phyloP scores from a whole-genome alignment of 352 stramenopile species.

The Globisporangium sylvaticum region DNA sequence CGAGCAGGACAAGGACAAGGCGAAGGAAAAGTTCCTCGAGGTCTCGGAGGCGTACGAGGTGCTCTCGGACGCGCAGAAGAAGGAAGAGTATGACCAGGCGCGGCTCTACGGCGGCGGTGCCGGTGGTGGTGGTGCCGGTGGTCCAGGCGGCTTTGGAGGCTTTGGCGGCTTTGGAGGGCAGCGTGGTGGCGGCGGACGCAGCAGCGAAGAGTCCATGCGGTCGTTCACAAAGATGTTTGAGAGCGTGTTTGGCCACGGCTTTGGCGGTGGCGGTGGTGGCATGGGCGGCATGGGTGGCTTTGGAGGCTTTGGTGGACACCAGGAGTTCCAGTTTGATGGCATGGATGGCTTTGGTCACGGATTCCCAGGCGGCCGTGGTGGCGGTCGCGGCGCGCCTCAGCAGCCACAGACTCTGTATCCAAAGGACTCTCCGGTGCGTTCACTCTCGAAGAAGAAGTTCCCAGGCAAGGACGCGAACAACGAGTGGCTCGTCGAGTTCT shows the following conservation, averaged over 20 bases:
- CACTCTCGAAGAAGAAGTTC: conserved; percentile 73
- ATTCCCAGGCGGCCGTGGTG: conserved; percentile 15
- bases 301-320: conserved; percentile 33
- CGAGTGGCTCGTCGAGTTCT: conserved; percentile 85
- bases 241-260: conserved; percentile 75
- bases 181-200: conserved; percentile 21
- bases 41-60: conserved; percentile 92
- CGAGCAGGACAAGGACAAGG: conserved; percentile 71
- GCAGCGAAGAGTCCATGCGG: conserved; percentile 55
- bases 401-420: conserved; percentile 48
- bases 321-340: conserved; percentile 75
- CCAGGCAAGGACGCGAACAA: conserved; percentile 61
- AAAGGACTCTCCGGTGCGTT: conserved; percentile 53
- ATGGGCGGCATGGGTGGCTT: conserved; percentile 27
- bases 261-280: conserved; percentile 27
- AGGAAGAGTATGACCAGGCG: conserved; percentile 87
- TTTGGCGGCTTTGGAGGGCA: conserved; percentile 15
- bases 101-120: conserved; percentile 31
- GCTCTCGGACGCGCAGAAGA: conserved; percentile 87
- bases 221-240: conserved; percentile 89
- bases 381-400: conserved; percentile 5
- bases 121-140: conserved; percentile 6
- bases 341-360: conserved; percentile 77
- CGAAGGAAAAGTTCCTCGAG: conserved; percentile 91
- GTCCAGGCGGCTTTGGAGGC: conserved; percentile 21